Evolutionary conservation across 129 eudicot genomes (phyloP).

Genomic region (Arctium minus): DNA sequence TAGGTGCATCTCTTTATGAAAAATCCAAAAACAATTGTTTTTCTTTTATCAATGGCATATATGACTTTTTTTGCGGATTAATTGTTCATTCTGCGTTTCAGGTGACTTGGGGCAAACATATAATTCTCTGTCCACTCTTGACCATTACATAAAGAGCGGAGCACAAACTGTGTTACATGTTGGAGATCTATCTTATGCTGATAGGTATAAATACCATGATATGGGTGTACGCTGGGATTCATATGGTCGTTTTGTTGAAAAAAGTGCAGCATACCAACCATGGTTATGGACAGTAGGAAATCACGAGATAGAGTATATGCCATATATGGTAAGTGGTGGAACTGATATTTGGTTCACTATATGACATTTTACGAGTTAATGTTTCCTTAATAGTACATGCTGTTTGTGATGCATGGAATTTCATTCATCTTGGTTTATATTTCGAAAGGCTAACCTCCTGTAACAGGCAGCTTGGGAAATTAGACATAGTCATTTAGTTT

Average conservation of each 20-base stretch:
- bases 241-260: conserved; percentile 86
- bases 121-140: conserved; percentile 83
- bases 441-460: too few relatives aligned
- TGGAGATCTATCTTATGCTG: conserved; percentile 98
- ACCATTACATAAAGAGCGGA: conserved; percentile 72
- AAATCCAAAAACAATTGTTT: not conserved
- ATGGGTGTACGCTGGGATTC: conserved; percentile 95
- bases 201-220: conserved; percentile 65
- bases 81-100: conserved; percentile 22
- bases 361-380: not conserved
- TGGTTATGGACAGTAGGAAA: conserved; percentile 92
- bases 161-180: conserved; percentile 79
- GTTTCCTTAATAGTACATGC: not conserved
- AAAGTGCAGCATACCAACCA: conserved; percentile 84
- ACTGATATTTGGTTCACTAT: not conserved
- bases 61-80: not conserved
- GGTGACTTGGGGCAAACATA: conserved; percentile 97
- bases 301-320: conserved; percentile 93
- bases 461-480: too few relatives aligned
- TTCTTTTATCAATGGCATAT: not conserved
- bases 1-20: not conserved
- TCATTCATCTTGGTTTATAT: too few relatives aligned
- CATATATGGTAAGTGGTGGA: conserved; percentile 67
- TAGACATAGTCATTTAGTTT: not conserved
- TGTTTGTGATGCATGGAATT: too few relatives aligned